Evolutionary conservation across 2,329 filamentous ascomycete genomes (phyloP).

Genomic region (Torrubiella hemipterigena): DNA sequence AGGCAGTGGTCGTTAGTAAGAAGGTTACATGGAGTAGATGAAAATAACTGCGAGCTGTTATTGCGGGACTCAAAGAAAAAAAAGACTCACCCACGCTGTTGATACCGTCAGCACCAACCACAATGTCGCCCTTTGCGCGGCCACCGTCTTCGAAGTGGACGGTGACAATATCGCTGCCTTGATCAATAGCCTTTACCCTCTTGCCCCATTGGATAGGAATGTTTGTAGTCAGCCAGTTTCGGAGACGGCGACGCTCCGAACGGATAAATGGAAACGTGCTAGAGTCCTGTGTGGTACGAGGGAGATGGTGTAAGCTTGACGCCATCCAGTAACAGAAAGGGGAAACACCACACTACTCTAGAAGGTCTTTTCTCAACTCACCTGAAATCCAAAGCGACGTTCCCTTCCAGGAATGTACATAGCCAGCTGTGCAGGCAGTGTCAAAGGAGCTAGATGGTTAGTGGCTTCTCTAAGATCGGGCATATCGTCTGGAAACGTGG

Average conservation of each 20-base stretch:
- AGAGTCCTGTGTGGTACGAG: too few species aligned
- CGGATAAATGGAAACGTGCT: too few species aligned
- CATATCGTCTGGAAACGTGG: too few species aligned
- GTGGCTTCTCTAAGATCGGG: too few species aligned
- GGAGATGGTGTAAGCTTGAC: too few species aligned
- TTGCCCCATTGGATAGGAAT: slow-evolving; percentile 27
- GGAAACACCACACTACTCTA: too few species aligned
- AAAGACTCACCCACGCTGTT: slow-evolving; percentile 19
- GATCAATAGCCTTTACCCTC: slow-evolving; percentile 21
- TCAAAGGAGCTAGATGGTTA: slow-evolving; percentile 13
- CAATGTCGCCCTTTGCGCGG: slow-evolving; percentile 26
- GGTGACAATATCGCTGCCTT: slow-evolving; percentile 19
- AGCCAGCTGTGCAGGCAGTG: slow-evolving; percentile 13
- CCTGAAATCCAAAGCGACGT: too few species aligned
- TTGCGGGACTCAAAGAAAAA: too few species aligned
- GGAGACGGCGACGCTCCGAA: too few species aligned
- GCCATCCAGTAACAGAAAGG: too few species aligned
- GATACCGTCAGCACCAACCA: slow-evolving; percentile 35
- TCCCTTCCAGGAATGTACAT: slow-evolving; percentile 7
- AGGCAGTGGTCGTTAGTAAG: too few species aligned
- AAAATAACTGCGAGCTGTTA: neutral
- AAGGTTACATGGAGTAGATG: slow-evolving; percentile 14
- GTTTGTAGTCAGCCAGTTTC: slow-evolving; percentile 13
- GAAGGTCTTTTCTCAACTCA: too few species aligned
- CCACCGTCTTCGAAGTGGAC: slow-evolving; percentile 31